A percentile compares a stretch with the other conserved stretches of the same genome.
Evolutionary conservation across 2,329 filamentous ascomycete genomes (phyloP).

Genomic region (Hypomyces rosellus): DNA sequence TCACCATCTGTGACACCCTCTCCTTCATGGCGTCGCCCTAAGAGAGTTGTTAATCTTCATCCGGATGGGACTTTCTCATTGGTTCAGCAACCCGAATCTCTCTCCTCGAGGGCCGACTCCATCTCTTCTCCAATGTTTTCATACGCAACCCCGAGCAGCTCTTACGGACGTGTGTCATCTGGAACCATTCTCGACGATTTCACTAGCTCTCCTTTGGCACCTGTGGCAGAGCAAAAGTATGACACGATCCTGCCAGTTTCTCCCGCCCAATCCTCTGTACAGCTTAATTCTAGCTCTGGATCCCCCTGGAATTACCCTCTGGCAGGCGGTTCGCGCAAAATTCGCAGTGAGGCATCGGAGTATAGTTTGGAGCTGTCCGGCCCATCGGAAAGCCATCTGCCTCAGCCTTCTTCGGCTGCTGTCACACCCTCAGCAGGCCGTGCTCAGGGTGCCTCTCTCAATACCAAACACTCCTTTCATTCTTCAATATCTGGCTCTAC

Average conservation of each 20-base stretch:
- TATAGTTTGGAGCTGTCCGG: background rate
- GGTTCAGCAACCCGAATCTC: slow-evolving; percentile 27
- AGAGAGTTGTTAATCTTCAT: slow-evolving; percentile 43
- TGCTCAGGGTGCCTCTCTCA: slow-evolving; percentile 13
- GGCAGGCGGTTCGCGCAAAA: slow-evolving; percentile 49
- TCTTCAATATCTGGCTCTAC: slow-evolving; percentile 36
- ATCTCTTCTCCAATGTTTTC: slow-evolving; percentile 37
- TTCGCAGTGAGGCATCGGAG: slow-evolving; percentile 22
- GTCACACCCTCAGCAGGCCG: slow-evolving; percentile 1
- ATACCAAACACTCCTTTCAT: slow-evolving; percentile 19
- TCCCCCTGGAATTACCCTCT: slow-evolving; percentile 50
- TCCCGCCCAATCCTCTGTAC: slow-evolving; percentile 9
- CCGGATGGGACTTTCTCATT: slow-evolving; percentile 55
- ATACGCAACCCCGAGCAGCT: slow-evolving; percentile 39
- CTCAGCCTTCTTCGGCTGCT: background rate
- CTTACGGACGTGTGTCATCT: slow-evolving; percentile 43
- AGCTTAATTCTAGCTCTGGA: slow-evolving; percentile 16
- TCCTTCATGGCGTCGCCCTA: slow-evolving; percentile 21
- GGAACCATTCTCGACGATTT: slow-evolving; percentile 43
- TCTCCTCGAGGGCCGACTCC: slow-evolving; percentile 25
- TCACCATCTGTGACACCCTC: slow-evolving; percentile 15
- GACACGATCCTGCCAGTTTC: slow-evolving; percentile 15
- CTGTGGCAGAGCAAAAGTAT: slow-evolving; percentile 40
- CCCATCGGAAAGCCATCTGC: background rate
- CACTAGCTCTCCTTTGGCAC: slow-evolving; percentile 43